Percentiles rank a stretch among this genome's conserved stretches.
These are phyloP conservation scores for Fonsecaea erecta DNA, from an alignment of 2,329 filamentous ascomycete species.

Conservation along the genomic window DNA sequence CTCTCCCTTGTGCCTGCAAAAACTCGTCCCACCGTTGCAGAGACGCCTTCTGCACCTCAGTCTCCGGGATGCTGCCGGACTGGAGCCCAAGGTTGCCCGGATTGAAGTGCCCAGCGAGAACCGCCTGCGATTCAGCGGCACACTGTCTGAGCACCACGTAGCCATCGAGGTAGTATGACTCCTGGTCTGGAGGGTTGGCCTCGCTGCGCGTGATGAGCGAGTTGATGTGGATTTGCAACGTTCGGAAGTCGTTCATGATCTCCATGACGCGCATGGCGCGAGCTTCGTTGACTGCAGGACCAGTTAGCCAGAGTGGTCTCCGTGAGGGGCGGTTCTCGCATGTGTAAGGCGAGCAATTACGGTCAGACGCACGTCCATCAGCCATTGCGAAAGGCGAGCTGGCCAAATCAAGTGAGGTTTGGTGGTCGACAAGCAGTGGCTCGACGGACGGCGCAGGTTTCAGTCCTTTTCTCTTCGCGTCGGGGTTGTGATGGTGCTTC, in stretches of 20 bases:
- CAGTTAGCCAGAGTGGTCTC: conserved; percentile 23
- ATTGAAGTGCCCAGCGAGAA: conserved; percentile 60
- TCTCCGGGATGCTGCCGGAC: conserved; percentile 44
- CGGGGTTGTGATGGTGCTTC: background rate
- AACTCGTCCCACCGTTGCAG: conserved; percentile 56
- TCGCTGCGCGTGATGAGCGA: conserved; percentile 52
- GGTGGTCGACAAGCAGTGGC: conserved; percentile 15
- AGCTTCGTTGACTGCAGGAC: conserved; percentile 62
- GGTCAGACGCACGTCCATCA: conserved; percentile 36
- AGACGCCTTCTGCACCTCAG: conserved; percentile 61
- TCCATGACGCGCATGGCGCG: conserved; percentile 66
- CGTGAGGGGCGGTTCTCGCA: conserved; percentile 4
- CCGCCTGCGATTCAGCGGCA: conserved; percentile 57
- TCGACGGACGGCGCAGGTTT: conserved; percentile 17
- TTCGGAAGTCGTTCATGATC: conserved; percentile 68
- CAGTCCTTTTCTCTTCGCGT: conserved; percentile 12
- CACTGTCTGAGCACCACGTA: conserved; percentile 63
- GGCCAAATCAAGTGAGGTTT: conserved; percentile 5
- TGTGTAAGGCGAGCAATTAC: conserved; percentile 17
- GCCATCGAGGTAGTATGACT: conserved; percentile 61
- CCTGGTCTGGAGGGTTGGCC: conserved; percentile 56
- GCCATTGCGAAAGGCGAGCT: conserved; percentile 30
- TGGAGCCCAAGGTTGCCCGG: conserved; percentile 46
- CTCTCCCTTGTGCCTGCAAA: background rate
- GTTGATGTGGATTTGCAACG: conserved; percentile 62